Evolutionary conservation across 140 eudicot species (phyloP), one percentile per base, ranked within the genome.

Genomic region (Erigeron philadelphicus): DNA sequence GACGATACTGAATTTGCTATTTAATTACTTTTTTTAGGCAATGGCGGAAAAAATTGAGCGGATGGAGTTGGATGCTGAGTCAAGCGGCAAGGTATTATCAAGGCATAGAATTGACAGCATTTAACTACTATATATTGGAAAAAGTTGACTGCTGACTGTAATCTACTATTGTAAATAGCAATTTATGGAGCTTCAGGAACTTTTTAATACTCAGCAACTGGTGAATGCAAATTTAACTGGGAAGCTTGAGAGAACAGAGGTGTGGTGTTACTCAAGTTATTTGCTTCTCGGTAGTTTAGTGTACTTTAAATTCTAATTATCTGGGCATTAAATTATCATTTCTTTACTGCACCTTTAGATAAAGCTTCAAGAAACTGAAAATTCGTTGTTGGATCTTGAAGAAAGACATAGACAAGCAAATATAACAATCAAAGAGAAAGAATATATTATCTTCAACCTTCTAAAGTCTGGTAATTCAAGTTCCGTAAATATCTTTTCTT

Each of bases 341-440:
- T 49, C 41, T 21, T 2, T 60, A 9, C 35, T 17, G 35, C 38
- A 17, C 61, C 3, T 38, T 57, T 85, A 94, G 97, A 89, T 76
- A 80, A 94, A 89, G 83, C 95, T 94, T 23, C 87, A 85, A 68
- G 95, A 94, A 85, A 94, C 97, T 74, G 97, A 89, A 79, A 79
- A 87, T 79, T 79, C 95, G 38, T 81, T 89, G 79, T 78, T 83
- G 75, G 99, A 94, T 76, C 95, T 94, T 74, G 99, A 94, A 85
- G 99, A 94, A 77, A 85, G 70, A 60, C 96, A 87, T 58, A 80
- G 90, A 75, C 99, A 89, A 80, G 99, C 99, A 69, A 94, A 87
- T 84, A 84, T 80, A 49, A 94, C 90, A 64, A 94, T 94, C 60
- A 94, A 89, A 79, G 99, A 94, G 65, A 94, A 85, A 79, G 99